phyloP scores from a whole-genome alignment of 371 early-diverging fungal species.

The Furculomyces boomerangus region DNA sequence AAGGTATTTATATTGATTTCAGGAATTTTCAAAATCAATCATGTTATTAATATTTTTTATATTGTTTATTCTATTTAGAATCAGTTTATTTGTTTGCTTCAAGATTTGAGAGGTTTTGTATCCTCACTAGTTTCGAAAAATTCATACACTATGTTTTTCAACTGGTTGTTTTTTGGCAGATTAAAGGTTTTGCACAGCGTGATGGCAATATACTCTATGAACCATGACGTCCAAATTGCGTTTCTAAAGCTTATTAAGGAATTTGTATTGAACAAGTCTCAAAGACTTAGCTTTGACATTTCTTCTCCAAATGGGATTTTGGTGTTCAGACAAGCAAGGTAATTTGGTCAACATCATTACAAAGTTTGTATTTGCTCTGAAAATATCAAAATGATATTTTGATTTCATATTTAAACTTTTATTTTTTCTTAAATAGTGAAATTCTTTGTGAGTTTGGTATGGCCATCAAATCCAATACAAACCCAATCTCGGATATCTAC shows the following conservation, averaged over 20 bases:
- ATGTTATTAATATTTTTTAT: neutral
- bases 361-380: slow-evolving; percentile 6
- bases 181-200: slow-evolving; percentile 40
- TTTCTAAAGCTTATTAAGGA: slow-evolving; percentile 60
- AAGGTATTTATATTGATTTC: neutral
- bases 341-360: slow-evolving; percentile 23
- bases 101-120: slow-evolving; percentile 66
- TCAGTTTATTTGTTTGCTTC: slow-evolving; percentile 41
- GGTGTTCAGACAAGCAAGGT: slow-evolving; percentile 73
- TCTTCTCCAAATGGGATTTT: slow-evolving; percentile 75
- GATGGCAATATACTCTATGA: slow-evolving; percentile 46
- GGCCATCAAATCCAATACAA: too few species aligned
- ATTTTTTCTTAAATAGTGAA: slow-evolving; percentile 1
- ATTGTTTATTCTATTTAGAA: slow-evolving; percentile 1
- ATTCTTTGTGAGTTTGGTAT: neutral
- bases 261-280: slow-evolving; percentile 58
- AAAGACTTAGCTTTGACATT: slow-evolving; percentile 66
- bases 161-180: slow-evolving; percentile 64
- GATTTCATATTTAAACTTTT: neutral
- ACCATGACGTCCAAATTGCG: slow-evolving; percentile 38
- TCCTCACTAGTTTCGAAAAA: slow-evolving; percentile 38
- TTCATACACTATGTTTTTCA: slow-evolving; percentile 54
- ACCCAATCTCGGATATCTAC: slow-evolving; percentile 16
- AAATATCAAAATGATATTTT: slow-evolving; percentile 1
- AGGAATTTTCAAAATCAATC: neutral